Evolutionary conservation across 495 filamentous ascomycete species (phyloP), one percentile per base, ranked within the genome.

Genomic region (Hypoxylon perforatum): DNA sequence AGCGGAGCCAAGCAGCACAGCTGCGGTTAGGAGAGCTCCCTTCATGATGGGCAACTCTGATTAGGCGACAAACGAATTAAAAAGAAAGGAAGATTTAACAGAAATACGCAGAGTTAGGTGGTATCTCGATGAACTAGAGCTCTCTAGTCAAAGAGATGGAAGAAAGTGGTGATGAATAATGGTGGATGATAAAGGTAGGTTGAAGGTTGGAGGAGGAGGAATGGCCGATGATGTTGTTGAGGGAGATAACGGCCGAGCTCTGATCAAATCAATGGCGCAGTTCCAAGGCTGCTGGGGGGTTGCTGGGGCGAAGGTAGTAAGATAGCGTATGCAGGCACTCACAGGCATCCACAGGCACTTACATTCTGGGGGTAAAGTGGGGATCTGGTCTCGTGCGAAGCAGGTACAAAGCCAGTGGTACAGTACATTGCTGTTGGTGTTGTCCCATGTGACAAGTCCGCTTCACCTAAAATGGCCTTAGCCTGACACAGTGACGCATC

Each of bases 1-100:
- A 70, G 90, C 89, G 78, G 89, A 87, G 82, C 91, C 88, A 75
- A 96, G 83, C 88, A 97, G 87, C 87, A 87, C 81, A 67, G 90
- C 90, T 81, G 93, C 88, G 72, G 92, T 73, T 64, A 88, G 76
- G 66, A 90, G 81, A 79, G 88, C 79, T 70, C 87, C 84, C 87
- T 96, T 98, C 94, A 98, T 98, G 75, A 41, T 75, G 81, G 76
- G 77, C 75, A 59, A 72, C 65, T 67, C 70, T 30, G 50, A 53
- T 50, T 9, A 28, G 30, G 23, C 38, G 47, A 45, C 55, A 42
- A 57, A 64, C n/a, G 36, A 48, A 30, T 42, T 22, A 56, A 60
- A 69, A 69, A 14, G 28, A 63, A 25, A 25, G 30, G 56, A 33
- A 36, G 4, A 49, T 49, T 36, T 54, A 23, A 56, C 33, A 15